Percentiles rank a stretch among this genome's conserved stretches.
Conservation (phyloP, 495 filamentous ascomycete genomes). For the Echria macrotheca region DNA sequence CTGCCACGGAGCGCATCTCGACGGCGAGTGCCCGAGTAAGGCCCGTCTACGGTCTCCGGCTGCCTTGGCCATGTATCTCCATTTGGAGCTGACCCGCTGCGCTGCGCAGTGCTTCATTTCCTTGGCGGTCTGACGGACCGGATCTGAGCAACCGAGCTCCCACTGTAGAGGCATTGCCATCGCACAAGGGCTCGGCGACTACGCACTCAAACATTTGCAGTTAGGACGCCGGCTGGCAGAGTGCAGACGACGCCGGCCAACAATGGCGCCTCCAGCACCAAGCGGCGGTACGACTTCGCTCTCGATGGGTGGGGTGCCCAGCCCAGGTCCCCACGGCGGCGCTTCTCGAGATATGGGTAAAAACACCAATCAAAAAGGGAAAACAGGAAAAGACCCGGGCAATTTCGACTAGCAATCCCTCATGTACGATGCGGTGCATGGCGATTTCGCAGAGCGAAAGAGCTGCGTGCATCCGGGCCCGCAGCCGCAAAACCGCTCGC, state of each 20-base stretch:
- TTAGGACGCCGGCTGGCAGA: too few species aligned
- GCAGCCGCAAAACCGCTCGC: constrained; percentile 7
- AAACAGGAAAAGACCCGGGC: constrained; percentile 25
- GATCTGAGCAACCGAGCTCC: constrained; percentile 16
- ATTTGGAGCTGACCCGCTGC: background rate
- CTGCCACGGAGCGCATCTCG: too few species aligned
- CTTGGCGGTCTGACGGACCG: constrained; percentile 13
- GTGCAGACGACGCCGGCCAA: too few species aligned
- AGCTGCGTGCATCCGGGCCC: constrained; percentile 8
- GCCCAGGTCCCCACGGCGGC: constrained; percentile 19
- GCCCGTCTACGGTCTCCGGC: constrained; percentile 10
- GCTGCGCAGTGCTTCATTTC: background rate
- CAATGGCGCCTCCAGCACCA: constrained; percentile 7
- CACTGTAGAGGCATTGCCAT: constrained; percentile 1
- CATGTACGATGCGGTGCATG: constrained; percentile 24
- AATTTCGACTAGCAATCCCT: constrained; percentile 25
- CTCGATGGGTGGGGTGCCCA: constrained; percentile 15
- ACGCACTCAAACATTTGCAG: too few species aligned
- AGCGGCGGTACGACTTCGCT: too few species aligned
- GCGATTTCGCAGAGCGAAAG: constrained; percentile 5
- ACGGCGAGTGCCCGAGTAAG: constrained; percentile 10
- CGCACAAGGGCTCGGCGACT: constrained; percentile 6
- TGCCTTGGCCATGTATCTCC: constrained; percentile 7
- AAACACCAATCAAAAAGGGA: constrained; percentile 26
- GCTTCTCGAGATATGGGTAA: constrained; percentile 26